These are phyloP conservation scores for Hortiboletus campestris DNA, from an alignment of 768 basidiomycete genomes.

Conservation along the genomic window DNA sequence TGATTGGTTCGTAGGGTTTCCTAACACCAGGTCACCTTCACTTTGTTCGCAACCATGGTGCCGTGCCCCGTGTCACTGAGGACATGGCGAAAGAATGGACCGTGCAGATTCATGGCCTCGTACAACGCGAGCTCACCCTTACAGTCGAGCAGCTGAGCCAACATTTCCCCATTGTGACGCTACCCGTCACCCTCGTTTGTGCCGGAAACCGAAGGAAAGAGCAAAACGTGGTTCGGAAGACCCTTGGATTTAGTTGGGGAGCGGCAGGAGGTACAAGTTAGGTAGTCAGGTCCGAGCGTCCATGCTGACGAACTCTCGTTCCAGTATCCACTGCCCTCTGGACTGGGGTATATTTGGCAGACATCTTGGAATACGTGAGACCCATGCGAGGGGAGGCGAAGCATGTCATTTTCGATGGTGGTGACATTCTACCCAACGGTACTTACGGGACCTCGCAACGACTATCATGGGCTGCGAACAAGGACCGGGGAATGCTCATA, in stretches of 20 bases:
- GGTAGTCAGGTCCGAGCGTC: background rate
- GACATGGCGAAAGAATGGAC: slow-evolving; percentile 42
- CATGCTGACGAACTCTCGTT: slow-evolving; percentile 1
- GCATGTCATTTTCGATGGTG: slow-evolving; percentile 61
- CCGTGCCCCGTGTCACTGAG: slow-evolving; percentile 48
- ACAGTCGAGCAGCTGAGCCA: slow-evolving; percentile 44
- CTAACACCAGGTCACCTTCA: slow-evolving; percentile 52
- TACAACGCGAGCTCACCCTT: slow-evolving; percentile 37
- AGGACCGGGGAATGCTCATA: slow-evolving; percentile 50
- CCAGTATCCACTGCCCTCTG: slow-evolving; percentile 52
- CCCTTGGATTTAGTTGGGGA: slow-evolving; percentile 58
- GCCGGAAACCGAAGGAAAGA: slow-evolving; percentile 67
- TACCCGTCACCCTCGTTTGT: slow-evolving; percentile 62
- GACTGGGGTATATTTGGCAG: slow-evolving; percentile 57
- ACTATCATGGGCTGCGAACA: slow-evolving; percentile 45
- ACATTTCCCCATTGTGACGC: slow-evolving; percentile 50
- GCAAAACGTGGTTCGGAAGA: slow-evolving; percentile 58
- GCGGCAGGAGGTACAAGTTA: slow-evolving; percentile 36
- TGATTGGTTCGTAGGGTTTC: slow-evolving; percentile 40
- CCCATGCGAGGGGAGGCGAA: slow-evolving; percentile 38
- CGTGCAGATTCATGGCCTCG: slow-evolving; percentile 39
- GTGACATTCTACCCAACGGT: slow-evolving; percentile 55
- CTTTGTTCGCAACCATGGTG: slow-evolving; percentile 65
- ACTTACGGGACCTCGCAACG: slow-evolving; percentile 56
- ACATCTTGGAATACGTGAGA: slow-evolving; percentile 47